These are phyloP conservation scores for Fusarium torulosum DNA, from an alignment of 2,329 filamentous ascomycete species.

Conservation along the genomic window DNA sequence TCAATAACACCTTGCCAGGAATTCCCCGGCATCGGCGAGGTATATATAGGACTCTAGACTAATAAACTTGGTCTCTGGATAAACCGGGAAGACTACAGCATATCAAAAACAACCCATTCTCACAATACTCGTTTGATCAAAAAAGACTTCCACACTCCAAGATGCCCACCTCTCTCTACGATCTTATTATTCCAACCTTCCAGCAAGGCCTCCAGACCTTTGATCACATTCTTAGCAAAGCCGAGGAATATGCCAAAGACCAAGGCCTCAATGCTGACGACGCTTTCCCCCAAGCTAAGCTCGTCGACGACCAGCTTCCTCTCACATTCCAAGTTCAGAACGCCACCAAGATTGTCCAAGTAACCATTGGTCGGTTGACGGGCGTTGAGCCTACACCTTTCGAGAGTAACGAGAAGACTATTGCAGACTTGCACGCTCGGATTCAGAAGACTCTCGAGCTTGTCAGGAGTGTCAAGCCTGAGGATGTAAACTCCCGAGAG, in stretches of 20 bases:
- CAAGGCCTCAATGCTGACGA: conserved; percentile 33
- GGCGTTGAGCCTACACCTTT: conserved; percentile 28
- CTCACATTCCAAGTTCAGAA: conserved; percentile 41
- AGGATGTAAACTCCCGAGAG: conserved; percentile 3
- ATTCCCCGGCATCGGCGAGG: too few species aligned
- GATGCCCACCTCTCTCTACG: conserved; percentile 13
- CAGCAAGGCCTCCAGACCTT: not conserved
- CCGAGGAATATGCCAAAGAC: conserved; percentile 39
- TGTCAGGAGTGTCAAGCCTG: not conserved
- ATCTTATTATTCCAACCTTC: conserved; percentile 6
- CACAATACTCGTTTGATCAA: too few species aligned
- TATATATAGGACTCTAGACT: too few species aligned
- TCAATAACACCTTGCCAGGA: too few species aligned
- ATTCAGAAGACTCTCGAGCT: not conserved
- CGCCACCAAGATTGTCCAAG: conserved; percentile 27
- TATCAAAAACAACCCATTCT: too few species aligned
- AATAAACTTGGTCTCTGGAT: too few species aligned
- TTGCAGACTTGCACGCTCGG: conserved; percentile 1
- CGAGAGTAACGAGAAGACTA: conserved; percentile 22
- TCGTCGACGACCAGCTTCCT: conserved; percentile 39
- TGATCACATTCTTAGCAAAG: conserved; percentile 20
- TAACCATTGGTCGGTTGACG: conserved; percentile 30
- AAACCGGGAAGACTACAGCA: too few species aligned
- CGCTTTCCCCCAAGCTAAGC: conserved; percentile 21
- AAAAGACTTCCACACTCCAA: not conserved